Percentiles rank a stretch among this genome's conserved stretches.
phyloP scores from a whole-genome alignment of 2,329 filamentous ascomycete species.

The Fusarium guadeloupense region DNA sequence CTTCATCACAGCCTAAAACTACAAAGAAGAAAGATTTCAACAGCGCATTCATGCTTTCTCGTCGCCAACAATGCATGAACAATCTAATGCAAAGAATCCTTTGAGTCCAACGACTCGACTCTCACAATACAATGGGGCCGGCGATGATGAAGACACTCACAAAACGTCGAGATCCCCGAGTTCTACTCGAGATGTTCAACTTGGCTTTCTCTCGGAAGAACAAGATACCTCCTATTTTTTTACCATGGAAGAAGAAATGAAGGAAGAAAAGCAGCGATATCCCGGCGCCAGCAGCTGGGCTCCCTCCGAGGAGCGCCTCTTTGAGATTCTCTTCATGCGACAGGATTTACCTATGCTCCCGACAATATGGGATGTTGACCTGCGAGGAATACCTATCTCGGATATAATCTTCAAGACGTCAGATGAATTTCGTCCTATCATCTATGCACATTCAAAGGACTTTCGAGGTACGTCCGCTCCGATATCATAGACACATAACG shows the following conservation, averaged over 20 bases:
- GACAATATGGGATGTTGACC: constrained; percentile 52
- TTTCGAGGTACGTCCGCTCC: constrained; percentile 47
- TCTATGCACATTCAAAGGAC: constrained; percentile 51
- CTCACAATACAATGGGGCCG: constrained; percentile 1
- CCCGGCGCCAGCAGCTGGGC: constrained; percentile 60
- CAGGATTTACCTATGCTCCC: constrained; percentile 54
- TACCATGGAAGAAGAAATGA: constrained; percentile 50
- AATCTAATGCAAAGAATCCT: constrained; percentile 8
- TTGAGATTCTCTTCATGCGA: constrained; percentile 54
- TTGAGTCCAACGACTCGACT: constrained; percentile 10
- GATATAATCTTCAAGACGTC: constrained; percentile 49
- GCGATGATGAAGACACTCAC: constrained; percentile 4
- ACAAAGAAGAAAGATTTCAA: neutral
- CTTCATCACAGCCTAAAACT: constrained; percentile 1
- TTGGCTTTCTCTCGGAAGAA: constrained; percentile 9
- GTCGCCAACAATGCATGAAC: constrained; percentile 13
- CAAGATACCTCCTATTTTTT: constrained; percentile 10
- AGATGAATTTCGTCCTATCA: constrained; percentile 46
- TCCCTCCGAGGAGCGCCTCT: constrained; percentile 57
- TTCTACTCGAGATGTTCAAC: constrained; percentile 4
- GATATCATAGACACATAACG: no score
- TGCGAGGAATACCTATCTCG: constrained; percentile 52
- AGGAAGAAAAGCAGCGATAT: constrained; percentile 54
- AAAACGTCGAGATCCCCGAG: constrained; percentile 19
- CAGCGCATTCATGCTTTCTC: neutral